phyloP scores from a whole-genome alignment of 2,329 filamentous ascomycete genomes.

The Diaporthe caulivora region DNA sequence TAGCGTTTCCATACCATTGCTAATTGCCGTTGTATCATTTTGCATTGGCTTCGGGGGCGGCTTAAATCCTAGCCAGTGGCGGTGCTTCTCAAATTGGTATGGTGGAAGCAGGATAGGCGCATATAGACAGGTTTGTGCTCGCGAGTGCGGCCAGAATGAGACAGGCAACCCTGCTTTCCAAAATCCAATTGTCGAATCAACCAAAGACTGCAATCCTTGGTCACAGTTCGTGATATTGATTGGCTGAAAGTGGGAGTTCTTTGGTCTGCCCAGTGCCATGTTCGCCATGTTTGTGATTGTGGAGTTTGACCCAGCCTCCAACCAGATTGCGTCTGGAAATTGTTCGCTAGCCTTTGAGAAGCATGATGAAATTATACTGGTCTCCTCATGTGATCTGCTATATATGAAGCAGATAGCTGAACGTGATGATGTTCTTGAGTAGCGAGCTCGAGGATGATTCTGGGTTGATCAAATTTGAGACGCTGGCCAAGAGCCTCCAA shows the following conservation, averaged over 20 bases:
- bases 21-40: too few species aligned
- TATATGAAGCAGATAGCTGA: conserved; percentile 48
- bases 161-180: conserved; percentile 55
- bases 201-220: conserved; percentile 42
- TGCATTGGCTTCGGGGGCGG: conserved; percentile 38
- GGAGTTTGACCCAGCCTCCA: conserved; percentile 58
- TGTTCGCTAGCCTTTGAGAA: conserved; percentile 33
- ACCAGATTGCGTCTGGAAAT: conserved; percentile 46
- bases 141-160: conserved; percentile 53
- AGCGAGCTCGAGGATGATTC: conserved; percentile 49
- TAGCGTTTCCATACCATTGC: too few species aligned
- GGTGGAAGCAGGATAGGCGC: conserved; percentile 51
- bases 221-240: conserved; percentile 44
- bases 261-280: conserved; percentile 46
- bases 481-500: conserved; percentile 49
- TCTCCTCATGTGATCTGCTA: conserved; percentile 53
- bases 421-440: conserved; percentile 45
- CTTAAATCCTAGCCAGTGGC: conserved; percentile 52
- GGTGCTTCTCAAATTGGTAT: conserved; percentile 56
- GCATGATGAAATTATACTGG: conserved; percentile 60
- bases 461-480: conserved; percentile 48
- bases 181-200: conserved; percentile 46
- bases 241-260: conserved; percentile 41
- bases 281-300: conserved; percentile 50
- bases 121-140: conserved; percentile 44